Evolutionary conservation across 139 green algal species (phyloP).

Genomic region (Coccomyxa sp.): DNA sequence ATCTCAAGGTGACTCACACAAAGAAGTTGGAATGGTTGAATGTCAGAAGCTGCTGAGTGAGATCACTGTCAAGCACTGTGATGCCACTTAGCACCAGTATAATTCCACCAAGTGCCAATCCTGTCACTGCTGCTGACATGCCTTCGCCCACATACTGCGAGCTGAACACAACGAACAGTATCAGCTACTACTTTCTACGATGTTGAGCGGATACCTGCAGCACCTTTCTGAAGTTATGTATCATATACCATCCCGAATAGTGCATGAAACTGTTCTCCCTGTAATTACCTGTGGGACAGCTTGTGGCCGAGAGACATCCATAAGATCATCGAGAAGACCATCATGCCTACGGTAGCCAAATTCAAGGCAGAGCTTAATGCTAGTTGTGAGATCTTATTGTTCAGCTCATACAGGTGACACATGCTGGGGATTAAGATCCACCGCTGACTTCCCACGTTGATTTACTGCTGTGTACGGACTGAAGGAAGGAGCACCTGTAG

Average conservation of each 20-base stretch:
- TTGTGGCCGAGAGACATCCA: slow-evolving; percentile 53
- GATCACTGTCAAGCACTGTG: slow-evolving; percentile 13
- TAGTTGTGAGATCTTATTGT: no score
- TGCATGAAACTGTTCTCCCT: no score
- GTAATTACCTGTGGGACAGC: neutral
- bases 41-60: slow-evolving; percentile 34
- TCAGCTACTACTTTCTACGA: neutral
- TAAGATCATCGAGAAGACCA: slow-evolving; percentile 52
- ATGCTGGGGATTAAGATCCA: neutral
- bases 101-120: slow-evolving; percentile 26
- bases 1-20: slow-evolving; percentile 17
- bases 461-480: neutral
- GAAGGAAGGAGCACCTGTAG: neutral
- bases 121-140: slow-evolving; percentile 35
- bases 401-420: no score
- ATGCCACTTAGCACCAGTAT: slow-evolving; percentile 21
- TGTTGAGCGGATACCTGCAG: neutral
- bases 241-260: no score
- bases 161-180: slow-evolving; percentile 7
- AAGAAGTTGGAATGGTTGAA: slow-evolving; percentile 55
- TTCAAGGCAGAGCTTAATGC: neutral
- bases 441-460: neutral
- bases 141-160: slow-evolving; percentile 40
- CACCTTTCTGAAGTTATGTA: neutral
- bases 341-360: slow-evolving; percentile 19